A percentile compares a stretch with the other conserved stretches of the same genome.
Evolutionary conservation across 495 filamentous ascomycete genomes (phyloP).

Genomic region (Podospora didyma): DNA sequence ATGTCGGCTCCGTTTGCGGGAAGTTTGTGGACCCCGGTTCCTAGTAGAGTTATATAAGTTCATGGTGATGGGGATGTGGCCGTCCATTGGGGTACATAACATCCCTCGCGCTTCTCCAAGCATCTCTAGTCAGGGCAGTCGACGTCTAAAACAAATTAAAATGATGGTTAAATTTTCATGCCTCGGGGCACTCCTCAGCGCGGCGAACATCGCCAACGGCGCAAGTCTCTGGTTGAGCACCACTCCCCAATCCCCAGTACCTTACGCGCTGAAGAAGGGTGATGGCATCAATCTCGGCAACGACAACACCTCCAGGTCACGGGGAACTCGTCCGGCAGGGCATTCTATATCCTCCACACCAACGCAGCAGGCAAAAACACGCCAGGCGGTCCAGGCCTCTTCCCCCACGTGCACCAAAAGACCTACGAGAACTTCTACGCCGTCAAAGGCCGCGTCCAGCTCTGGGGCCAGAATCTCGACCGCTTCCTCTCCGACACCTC

Average conservation of each 20-base stretch:
- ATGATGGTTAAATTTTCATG: too few species aligned
- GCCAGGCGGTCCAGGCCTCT: constrained; percentile 28
- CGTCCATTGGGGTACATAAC: too few species aligned
- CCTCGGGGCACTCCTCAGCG: too few species aligned
- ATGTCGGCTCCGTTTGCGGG: too few species aligned
- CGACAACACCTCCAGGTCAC: constrained; percentile 33
- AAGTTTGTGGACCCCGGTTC: too few species aligned
- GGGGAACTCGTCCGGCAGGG: constrained; percentile 38
- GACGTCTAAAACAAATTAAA: too few species aligned
- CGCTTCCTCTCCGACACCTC: constrained; percentile 9
- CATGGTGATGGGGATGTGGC: too few species aligned
- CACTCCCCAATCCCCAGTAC: constrained; percentile 6
- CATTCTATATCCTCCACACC: constrained; percentile 41
- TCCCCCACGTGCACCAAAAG: constrained; percentile 39
- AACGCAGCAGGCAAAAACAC: constrained; percentile 28
- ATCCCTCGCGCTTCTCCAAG: too few species aligned
- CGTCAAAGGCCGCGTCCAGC: constrained; percentile 41
- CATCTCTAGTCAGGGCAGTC: too few species aligned
- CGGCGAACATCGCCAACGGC: background rate
- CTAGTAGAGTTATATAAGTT: too few species aligned
- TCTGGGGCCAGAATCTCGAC: constrained; percentile 38
- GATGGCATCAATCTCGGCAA: constrained; percentile 7
- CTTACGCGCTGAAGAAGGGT: constrained; percentile 13
- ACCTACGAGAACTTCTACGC: constrained; percentile 48
- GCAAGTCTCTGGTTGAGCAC: constrained; percentile 8